A percentile compares a stretch with the other conserved stretches of the same genome.
These are phyloP conservation scores for Leccinum subrobustum DNA, from an alignment of 1,284 basidiomycete species.

Conservation along the genomic window DNA sequence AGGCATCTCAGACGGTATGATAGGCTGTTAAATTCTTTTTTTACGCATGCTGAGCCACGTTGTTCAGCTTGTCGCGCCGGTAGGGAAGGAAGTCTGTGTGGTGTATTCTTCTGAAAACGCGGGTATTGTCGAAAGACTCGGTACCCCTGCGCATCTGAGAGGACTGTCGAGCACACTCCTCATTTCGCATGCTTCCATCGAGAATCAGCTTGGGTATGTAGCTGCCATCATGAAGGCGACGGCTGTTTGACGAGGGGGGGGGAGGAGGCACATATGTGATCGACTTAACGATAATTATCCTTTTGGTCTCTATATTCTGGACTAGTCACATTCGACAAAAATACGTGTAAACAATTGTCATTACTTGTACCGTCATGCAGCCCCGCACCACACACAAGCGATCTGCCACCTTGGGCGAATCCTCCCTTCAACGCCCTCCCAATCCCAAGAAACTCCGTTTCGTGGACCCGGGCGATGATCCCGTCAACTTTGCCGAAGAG, in stretches of 20 bases:
- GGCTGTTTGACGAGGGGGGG: constrained; percentile 4
- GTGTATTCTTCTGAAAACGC: constrained; percentile 52
- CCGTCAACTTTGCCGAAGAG: constrained; percentile 70
- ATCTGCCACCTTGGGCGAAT: constrained; percentile 46
- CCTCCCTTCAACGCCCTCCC: constrained; percentile 23
- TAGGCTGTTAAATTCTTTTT: constrained; percentile 3
- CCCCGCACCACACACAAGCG: constrained; percentile 56
- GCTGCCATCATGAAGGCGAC: constrained; percentile 31
- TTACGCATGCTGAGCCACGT: constrained; percentile 7
- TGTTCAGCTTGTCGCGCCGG: constrained; percentile 51
- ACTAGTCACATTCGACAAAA: constrained; percentile 18
- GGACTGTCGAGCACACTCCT: constrained; percentile 36
- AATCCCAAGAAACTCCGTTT: constrained; percentile 77
- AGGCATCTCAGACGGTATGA: constrained; percentile 51
- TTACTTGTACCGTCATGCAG: constrained; percentile 39
- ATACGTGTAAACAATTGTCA: constrained; percentile 19
- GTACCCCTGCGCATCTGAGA: constrained; percentile 30
- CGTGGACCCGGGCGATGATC: constrained; percentile 72
- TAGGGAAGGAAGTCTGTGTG: constrained; percentile 46
- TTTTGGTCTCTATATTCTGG: constrained; percentile 5
- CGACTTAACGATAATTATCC: background rate
- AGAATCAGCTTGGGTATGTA: constrained; percentile 35
- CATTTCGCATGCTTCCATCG: constrained; percentile 35
- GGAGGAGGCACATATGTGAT: background rate
- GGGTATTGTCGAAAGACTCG: constrained; percentile 43